phyloP scores from a whole-genome alignment of 1,284 basidiomycete genomes.

The Cutaneotrichosporon sp. region DNA sequence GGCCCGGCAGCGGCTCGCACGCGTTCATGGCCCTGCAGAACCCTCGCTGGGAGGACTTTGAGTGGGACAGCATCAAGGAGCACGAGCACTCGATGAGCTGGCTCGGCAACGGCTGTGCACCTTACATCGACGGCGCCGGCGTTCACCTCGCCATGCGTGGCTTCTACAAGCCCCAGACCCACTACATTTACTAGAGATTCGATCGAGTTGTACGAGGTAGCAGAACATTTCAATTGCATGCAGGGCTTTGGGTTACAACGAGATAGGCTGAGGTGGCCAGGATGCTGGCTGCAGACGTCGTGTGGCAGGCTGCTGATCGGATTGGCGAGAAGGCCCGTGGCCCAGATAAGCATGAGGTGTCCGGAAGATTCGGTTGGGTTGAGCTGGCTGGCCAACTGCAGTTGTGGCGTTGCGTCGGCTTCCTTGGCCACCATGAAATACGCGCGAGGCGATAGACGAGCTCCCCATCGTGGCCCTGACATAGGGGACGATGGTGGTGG shows the following conservation, averaged over 20 bases:
- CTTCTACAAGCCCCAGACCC: constrained; percentile 15
- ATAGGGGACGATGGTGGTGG: no score
- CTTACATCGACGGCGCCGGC: constrained; percentile 8
- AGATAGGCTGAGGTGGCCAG: no score
- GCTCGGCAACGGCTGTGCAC: constrained; percentile 15
- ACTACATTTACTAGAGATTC: constrained; percentile 3
- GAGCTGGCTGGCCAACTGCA: no score
- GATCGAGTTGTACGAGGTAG: not conserved
- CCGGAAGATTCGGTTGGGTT: no score
- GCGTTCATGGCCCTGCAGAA: constrained; percentile 31
- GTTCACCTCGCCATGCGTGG: constrained; percentile 15
- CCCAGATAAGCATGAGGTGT: no score
- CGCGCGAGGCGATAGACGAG: no score
- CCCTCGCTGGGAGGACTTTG: constrained; percentile 45
- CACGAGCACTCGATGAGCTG: constrained; percentile 15
- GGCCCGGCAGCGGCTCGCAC: constrained; percentile 27
- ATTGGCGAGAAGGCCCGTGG: no score
- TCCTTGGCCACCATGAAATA: no score
- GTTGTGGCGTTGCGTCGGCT: no score
- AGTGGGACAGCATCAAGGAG: constrained; percentile 15
- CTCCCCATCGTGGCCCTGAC: no score
- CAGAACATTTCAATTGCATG: not conserved
- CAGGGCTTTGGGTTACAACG: not conserved
- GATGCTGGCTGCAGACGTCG: no score
- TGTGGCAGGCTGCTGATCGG: no score